phyloP scores from a whole-genome alignment of 371 early-diverging fungal species.

The Mortierella sp. region DNA sequence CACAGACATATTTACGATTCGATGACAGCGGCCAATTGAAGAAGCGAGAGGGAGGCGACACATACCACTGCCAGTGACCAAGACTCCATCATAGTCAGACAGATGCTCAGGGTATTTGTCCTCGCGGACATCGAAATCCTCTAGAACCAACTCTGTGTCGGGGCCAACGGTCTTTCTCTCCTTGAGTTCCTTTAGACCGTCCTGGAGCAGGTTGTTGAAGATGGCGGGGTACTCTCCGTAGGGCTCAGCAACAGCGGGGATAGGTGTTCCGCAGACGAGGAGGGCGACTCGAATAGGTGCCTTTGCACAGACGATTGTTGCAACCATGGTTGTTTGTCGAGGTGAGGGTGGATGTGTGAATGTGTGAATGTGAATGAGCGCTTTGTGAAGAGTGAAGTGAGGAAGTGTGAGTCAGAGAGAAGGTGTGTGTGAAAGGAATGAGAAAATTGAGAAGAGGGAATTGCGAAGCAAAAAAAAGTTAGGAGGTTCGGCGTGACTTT shows the following conservation, averaged over 20 bases:
- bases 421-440: background rate
- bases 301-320: slow-evolving; percentile 14
- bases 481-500: background rate
- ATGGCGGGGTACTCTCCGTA: slow-evolving; percentile 68
- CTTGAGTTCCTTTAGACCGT: slow-evolving; percentile 52
- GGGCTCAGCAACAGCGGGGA: slow-evolving; percentile 61
- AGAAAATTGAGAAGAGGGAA: background rate
- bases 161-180: slow-evolving; percentile 22
- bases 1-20: too few species aligned
- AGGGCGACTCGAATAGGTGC: slow-evolving; percentile 58
- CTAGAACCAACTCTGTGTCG: slow-evolving; percentile 26
- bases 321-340: background rate
- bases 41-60: background rate
- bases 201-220: slow-evolving; percentile 57
- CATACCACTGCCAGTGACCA: slow-evolving; percentile 54
- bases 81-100: slow-evolving; percentile 37
- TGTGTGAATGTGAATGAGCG: too few species aligned
- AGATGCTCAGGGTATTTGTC: slow-evolving; percentile 33
- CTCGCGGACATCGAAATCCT: slow-evolving; percentile 55
- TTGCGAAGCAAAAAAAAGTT: background rate
- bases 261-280: slow-evolving; percentile 70
- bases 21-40: background rate
- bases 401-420: background rate
- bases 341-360: background rate
- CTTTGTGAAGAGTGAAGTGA: slow-evolving; percentile 3